A percentile compares a stretch with the other conserved stretches of the same genome.
These are phyloP conservation scores for Elsinoe arachidis DNA, from an alignment of 2,329 filamentous ascomycete genomes.

Conservation along the genomic window DNA sequence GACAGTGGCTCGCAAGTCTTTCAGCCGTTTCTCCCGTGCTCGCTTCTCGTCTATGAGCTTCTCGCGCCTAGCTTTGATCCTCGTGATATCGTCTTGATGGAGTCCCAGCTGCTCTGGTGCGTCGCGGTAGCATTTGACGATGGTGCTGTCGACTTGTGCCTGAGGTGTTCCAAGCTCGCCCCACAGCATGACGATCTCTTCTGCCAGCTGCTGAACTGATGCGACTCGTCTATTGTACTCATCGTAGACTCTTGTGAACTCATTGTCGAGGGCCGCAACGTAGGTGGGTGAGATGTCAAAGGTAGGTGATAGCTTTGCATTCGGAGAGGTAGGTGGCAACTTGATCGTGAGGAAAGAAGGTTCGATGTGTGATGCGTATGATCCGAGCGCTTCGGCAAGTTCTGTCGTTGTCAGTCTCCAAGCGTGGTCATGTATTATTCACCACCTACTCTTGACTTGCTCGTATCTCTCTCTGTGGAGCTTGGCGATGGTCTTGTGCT, in stretches of 20 bases:
- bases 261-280: constrained; percentile 73
- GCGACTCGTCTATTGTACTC: constrained; percentile 82
- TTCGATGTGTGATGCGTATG: constrained; percentile 93
- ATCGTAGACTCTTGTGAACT: constrained; percentile 92
- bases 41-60: constrained; percentile 84
- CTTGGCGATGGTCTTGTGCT: constrained; percentile 69
- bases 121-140: constrained; percentile 84
- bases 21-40: constrained; percentile 66
- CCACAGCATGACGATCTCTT: constrained; percentile 90
- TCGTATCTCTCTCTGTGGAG: constrained; percentile 87
- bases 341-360: constrained; percentile 75
- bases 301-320: constrained; percentile 65
- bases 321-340: constrained; percentile 71
- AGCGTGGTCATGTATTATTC: not conserved
- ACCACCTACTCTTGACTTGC: constrained; percentile 75
- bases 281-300: constrained; percentile 93
- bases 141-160: constrained; percentile 76
- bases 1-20: constrained; percentile 67
- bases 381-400: constrained; percentile 85
- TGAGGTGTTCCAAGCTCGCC: constrained; percentile 91
- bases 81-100: constrained; percentile 73
- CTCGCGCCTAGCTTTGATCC: constrained; percentile 66
- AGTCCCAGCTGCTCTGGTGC: constrained; percentile 89
- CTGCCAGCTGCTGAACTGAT: constrained; percentile 63
- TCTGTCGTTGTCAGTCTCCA: constrained; percentile 44